Base-by-base conservation (phyloP, 1,284 basidiomycete species). In the Apiotrichum laibachii region DNA sequence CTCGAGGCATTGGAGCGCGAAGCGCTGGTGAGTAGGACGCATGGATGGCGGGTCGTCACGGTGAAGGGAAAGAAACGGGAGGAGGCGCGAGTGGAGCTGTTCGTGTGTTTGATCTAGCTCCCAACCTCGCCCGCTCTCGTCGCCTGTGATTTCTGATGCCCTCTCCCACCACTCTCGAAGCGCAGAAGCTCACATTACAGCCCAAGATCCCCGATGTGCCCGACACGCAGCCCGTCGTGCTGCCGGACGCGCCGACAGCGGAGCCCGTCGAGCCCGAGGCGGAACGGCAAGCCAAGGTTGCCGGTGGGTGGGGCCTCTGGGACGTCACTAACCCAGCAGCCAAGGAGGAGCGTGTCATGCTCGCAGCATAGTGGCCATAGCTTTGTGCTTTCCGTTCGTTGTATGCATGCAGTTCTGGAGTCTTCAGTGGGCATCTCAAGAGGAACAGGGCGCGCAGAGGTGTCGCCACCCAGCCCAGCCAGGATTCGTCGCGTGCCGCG, bases 1-100 rank as follows among this genome's bases (percentile, higher is more conserved):
- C 81, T 97, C 40, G 80, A 77, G 37, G 80, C 82, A 54, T 76
- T 97, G 19, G 85, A 94, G 72, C 77, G 76, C 31, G 86, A 88
- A 69, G 79, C 83, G 26, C 35, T 76, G 69, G 73, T 75, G 49
- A 48, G 70, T 64, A 8, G 5, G 22, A 31, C 2, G 21, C n/a
- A 33, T 21, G 4, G 53, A 3, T 31, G 26, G 4, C 3, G 22
- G 44, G 21, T 22, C 19, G 19, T 21, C 18, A 21, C n/a, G 43
- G n/a, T 6, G 16, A n/a, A n/a, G n/a, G n/a, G n/a, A n/a, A n/a
- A 12, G 9, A 10, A 44, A 19, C 43, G 11, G 19, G 10, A 5
- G 19, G 1, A 21, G 40, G n/a, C 16, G n/a, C 18, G 16, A 42
- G 40, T n/a, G 50, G 40, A 19, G 39, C 13, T 40, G 18, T 4